These are phyloP conservation scores for Podospora pseudopauciseta DNA, from an alignment of 495 filamentous ascomycete species.

Conservation along the genomic window DNA sequence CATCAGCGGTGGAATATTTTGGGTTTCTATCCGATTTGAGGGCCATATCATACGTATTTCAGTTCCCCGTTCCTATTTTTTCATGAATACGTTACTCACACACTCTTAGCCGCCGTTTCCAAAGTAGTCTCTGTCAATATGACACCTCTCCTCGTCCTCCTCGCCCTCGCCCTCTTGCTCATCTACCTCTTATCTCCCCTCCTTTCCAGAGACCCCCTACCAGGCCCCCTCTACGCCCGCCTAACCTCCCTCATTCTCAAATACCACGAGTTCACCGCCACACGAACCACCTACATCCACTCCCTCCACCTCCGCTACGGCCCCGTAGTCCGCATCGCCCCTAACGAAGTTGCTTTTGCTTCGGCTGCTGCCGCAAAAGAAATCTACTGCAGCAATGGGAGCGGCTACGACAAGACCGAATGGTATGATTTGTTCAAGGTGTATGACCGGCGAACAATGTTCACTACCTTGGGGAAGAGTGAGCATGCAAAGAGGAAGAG, in stretches of 20 bases:
- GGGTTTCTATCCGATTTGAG: neutral
- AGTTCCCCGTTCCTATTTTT: neutral
- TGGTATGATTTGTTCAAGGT: conserved; percentile 62
- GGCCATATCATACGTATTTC: neutral
- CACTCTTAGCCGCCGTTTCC: neutral
- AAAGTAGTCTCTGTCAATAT: conserved; percentile 4
- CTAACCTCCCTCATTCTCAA: conserved; percentile 54
- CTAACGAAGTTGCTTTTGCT: conserved; percentile 60
- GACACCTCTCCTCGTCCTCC: conserved; percentile 22
- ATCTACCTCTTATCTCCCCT: conserved; percentile 38
- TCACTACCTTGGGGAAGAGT: conserved; percentile 56
- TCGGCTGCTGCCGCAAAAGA: conserved; percentile 57
- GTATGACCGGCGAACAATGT: conserved; percentile 58
- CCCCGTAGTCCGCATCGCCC: conserved; percentile 53
- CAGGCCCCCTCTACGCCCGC: conserved; percentile 51
- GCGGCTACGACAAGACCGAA: conserved; percentile 66
- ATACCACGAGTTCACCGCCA: conserved; percentile 53
- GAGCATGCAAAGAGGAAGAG: conserved; percentile 57
- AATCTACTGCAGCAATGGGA: conserved; percentile 62
- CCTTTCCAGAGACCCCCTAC: conserved; percentile 33
- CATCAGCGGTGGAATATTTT: neutral
- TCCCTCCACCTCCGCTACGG: conserved; percentile 54
- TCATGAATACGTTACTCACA: neutral
- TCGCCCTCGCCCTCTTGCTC: conserved; percentile 22
- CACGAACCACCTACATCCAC: conserved; percentile 55